Conservation (phyloP, 1,284 basidiomycete species). For the Leccinum subrobustum region DNA sequence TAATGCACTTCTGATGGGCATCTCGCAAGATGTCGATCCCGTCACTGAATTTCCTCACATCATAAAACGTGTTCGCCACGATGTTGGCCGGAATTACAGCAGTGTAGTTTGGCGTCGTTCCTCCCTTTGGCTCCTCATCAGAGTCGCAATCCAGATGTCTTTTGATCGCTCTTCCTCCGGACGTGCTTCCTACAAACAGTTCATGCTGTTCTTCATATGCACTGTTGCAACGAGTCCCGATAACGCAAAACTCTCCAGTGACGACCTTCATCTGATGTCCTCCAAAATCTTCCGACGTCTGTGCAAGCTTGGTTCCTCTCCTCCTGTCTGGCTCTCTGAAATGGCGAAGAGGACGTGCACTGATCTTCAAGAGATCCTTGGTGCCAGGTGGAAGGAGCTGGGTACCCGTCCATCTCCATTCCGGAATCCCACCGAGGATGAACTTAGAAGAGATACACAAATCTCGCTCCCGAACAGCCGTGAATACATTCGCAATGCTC, state of each 20-base stretch:
- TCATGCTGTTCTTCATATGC: not conserved
- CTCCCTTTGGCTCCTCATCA: conserved; percentile 36
- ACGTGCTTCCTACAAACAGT: not conserved
- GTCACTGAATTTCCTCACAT: conserved; percentile 21
- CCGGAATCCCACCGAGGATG: not conserved
- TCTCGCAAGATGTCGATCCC: conserved; percentile 26
- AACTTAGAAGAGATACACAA: not conserved
- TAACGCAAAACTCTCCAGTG: not conserved
- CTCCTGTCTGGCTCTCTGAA: conserved; percentile 20
- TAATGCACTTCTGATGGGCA: conserved; percentile 33
- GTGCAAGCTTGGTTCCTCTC: no score
- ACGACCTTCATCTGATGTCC: not conserved
- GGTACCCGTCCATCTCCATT: conserved; percentile 16
- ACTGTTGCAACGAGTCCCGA: not conserved
- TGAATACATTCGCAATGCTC: conserved; percentile 25
- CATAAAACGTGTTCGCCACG: conserved; percentile 32
- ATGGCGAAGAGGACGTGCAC: conserved; percentile 12
- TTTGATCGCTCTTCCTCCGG: not conserved
- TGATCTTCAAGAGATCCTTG: conserved; percentile 1
- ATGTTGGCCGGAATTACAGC: conserved; percentile 4
- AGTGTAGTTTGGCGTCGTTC: conserved; percentile 27
- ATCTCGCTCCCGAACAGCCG: conserved; percentile 27
- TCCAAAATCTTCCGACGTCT: no score
- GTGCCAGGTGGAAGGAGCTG: conserved; percentile 22
- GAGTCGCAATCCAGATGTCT: not conserved